Evolutionary conservation across 768 basidiomycete species (phyloP).

Genomic region (Leccinellum luteum): DNA sequence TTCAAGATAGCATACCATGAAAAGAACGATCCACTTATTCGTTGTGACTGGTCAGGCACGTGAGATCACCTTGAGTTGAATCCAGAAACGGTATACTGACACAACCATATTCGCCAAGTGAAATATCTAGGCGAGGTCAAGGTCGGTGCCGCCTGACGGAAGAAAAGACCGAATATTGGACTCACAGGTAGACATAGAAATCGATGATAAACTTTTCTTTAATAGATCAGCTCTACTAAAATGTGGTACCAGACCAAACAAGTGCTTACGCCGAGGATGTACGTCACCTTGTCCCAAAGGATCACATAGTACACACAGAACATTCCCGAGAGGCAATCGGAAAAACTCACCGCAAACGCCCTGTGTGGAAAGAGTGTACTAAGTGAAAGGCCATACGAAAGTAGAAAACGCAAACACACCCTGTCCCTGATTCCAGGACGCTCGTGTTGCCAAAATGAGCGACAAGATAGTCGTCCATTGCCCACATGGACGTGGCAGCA

Average conservation of each 20-base stretch:
- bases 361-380: background rate
- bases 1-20: conserved; percentile 17
- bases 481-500: conserved; percentile 19
- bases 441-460: conserved; percentile 11
- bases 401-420: conserved; percentile 10
- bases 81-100: conserved; percentile 9
- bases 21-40: conserved; percentile 9
- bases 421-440: conserved; percentile 11
- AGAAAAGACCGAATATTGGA: background rate
- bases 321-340: background rate
- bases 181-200: conserved; percentile 26
- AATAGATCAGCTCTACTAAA: conserved; percentile 1
- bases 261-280: conserved; percentile 22
- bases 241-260: background rate
- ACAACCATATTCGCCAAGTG: conserved; percentile 29
- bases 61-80: conserved; percentile 2
- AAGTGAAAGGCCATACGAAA: conserved; percentile 41
- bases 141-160: background rate
- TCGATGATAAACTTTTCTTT: conserved; percentile 27
- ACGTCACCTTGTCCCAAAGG: conserved; percentile 15
- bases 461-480: conserved; percentile 26
- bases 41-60: conserved; percentile 11
- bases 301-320: background rate
- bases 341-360: background rate
- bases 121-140: conserved; percentile 19